These are phyloP conservation scores for Nemania sp. DNA, from an alignment of 2,329 filamentous ascomycete genomes.

Conservation along the genomic window DNA sequence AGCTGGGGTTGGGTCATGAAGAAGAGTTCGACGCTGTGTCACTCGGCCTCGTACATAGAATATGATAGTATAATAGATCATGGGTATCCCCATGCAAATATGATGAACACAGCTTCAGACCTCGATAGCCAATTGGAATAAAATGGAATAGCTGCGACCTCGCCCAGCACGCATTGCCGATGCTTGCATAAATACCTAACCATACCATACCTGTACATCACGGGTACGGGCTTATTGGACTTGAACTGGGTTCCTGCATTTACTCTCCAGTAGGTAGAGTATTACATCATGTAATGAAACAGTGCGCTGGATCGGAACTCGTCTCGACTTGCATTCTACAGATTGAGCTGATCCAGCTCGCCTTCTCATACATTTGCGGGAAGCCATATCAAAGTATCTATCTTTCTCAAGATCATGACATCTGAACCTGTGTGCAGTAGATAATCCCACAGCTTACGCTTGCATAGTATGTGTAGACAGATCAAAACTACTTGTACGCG, in stretches of 20 bases:
- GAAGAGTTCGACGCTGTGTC: background rate
- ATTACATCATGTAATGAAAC: slow-evolving; percentile 11
- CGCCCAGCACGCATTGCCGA: background rate
- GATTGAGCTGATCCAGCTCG: slow-evolving; percentile 8
- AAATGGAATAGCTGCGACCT: background rate
- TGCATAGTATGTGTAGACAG: background rate
- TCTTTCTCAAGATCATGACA: background rate
- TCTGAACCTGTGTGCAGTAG: background rate
- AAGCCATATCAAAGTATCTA: slow-evolving; percentile 4
- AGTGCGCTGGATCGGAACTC: slow-evolving; percentile 4
- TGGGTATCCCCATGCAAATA: slow-evolving; percentile 15
- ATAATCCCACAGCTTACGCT: too few relatives aligned
- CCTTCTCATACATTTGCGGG: slow-evolving; percentile 12
- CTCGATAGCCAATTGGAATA: background rate
- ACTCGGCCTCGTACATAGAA: background rate
- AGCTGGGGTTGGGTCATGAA: background rate
- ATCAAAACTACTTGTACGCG: background rate
- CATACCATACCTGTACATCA: slow-evolving; percentile 5
- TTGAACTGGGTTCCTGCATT: background rate
- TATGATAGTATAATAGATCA: slow-evolving; percentile 6
- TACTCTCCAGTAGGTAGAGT: background rate
- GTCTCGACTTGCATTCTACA: slow-evolving; percentile 20
- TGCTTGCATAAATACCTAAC: slow-evolving; percentile 2
- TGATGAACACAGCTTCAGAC: slow-evolving; percentile 17
- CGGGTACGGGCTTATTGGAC: slow-evolving; percentile 11